Base-by-base conservation (phyloP, 78 protist genomes). In the Speleostelium caveatum region DNA sequence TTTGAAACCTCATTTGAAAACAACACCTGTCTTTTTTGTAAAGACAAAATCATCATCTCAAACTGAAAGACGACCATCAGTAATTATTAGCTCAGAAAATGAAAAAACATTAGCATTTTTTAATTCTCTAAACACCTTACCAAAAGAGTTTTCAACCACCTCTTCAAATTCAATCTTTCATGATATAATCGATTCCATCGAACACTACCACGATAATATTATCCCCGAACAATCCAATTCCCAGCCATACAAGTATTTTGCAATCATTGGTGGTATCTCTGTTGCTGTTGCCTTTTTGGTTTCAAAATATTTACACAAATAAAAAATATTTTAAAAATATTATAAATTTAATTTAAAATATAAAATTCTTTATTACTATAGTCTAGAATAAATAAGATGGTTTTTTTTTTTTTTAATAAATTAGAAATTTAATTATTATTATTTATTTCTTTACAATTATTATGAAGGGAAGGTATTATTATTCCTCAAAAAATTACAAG, bases 281-380 rank as follows among this genome's bases (percentile, higher is more conserved):
- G 69, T 58, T n/a, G n/a, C n/a, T 38, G 58, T 38, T 58, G 83
- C 62, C 58, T 58, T 74, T 12, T 5, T 58, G 33, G 28, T 74
- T 53, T n/a, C 12, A 8, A 74, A 74, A 74, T 38, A 58, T 58
- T 55, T 53, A 28, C 1, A 22, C 10, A 42, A 69, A 38, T 36
- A 35, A 36, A 3, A 28, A 28, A 17, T 32, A 61, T 12, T 32
- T n/a, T 66, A 66, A 66, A 17, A 36, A 65, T 14, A 65, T 36
- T n/a, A n/a, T n/a, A n/a, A n/a, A n/a, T n/a, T n/a, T n/a, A n/a
- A n/a, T n/a, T n/a, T n/a, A n/a, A n/a, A n/a, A n/a, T n/a, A n/a
- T n/a, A n/a, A n/a, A n/a, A n/a, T n/a, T n/a, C n/a, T n/a, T n/a
- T n/a, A n/a, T n/a, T n/a, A n/a, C n/a, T n/a, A n/a, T n/a, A n/a